Percentiles rank a stretch among this genome's conserved stretches.
Conservation (phyloP, 306 rosid species). For the Neltuma alba region DNA sequence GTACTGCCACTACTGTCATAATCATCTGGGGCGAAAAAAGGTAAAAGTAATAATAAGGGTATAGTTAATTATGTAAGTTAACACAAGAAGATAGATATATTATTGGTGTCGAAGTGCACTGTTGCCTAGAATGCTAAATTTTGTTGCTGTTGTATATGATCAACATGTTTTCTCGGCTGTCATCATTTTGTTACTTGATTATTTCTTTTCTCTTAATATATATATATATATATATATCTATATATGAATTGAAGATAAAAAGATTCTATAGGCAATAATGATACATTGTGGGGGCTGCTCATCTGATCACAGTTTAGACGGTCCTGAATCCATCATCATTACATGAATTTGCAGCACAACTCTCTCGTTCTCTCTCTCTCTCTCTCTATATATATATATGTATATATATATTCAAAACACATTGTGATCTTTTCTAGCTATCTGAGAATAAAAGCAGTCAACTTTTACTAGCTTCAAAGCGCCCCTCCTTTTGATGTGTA, state of each 20-base stretch:
- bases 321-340: conserved; percentile 62
- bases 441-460: conserved; percentile 30
- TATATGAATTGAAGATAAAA: conserved; percentile 46
- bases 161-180: conserved; percentile 44
- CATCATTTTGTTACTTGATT: conserved; percentile 58
- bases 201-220: conserved; percentile 39
- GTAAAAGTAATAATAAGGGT: conserved; percentile 17
- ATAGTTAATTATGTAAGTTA: background rate
- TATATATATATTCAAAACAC: too few relatives aligned
- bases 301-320: conserved; percentile 36
- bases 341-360: conserved; percentile 46
- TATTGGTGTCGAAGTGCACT: conserved; percentile 14
- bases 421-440: conserved; percentile 39
- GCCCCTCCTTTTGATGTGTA: conserved; percentile 34
- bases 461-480: conserved; percentile 46
- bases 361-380: conserved; percentile 14
- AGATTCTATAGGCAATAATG: conserved; percentile 57
- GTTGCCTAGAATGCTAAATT: conserved; percentile 31
- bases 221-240: too few relatives aligned
- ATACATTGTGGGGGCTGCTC: conserved; percentile 56
- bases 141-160: conserved; percentile 19
- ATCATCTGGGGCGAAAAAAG: conserved; percentile 18
- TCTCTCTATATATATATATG: too few relatives aligned
- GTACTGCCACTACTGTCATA: conserved; percentile 32
- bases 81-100: background rate